Base-by-base conservation (phyloP, 129 eudicot species). In the Lactuca sativa region DNA sequence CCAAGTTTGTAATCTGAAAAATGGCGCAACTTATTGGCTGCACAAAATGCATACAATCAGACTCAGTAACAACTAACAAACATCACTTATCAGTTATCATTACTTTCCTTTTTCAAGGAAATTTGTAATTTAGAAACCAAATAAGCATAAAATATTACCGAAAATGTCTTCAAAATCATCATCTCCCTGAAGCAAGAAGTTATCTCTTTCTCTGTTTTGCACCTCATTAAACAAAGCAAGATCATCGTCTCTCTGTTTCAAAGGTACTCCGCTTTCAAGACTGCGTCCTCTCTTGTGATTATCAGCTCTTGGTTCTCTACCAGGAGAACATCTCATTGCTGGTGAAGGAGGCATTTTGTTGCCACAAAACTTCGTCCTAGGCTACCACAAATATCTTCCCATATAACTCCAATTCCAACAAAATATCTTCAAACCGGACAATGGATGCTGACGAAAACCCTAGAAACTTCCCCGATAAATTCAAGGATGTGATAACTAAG, bases 261-360 rank as follows among this genome's bases (percentile, higher is more conserved):
- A 61, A 21, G 67, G 70, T 30, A 85, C 59, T 51, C 89, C 85
- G 69, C 88, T 74, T 83, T 85, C 97, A 48, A 91, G 82, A 83
- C 97, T 91, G 6, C 86, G 83, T 52, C 97, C 95, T 75, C 97
- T 85, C 80, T 85, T 90, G 82, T 90, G 97, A 71, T 80, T 87
- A 32, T 87, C 97, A 0, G 67, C 83, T 57, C 83, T 80, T 6
- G 73, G 74, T 74, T 79, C 92, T 83, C 85, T 77, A 41, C 83
- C 77, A 0, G 90, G 95, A 33, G 97, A 91, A 60, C 82, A 71
- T 74, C 95, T 88, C 74, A 81, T 36, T 7, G 86, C 84, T 36
- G 97, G 97, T 14, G 97, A 87, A 10, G 97, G 95, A 36, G 97
- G 91, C 97, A 90, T 91, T 79, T 74, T 54, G 43, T 12, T 44